Evolutionary conservation across 495 filamentous ascomycete species (phyloP), one percentile per base, ranked within the genome.

Genomic region (Peziza echinospora): DNA sequence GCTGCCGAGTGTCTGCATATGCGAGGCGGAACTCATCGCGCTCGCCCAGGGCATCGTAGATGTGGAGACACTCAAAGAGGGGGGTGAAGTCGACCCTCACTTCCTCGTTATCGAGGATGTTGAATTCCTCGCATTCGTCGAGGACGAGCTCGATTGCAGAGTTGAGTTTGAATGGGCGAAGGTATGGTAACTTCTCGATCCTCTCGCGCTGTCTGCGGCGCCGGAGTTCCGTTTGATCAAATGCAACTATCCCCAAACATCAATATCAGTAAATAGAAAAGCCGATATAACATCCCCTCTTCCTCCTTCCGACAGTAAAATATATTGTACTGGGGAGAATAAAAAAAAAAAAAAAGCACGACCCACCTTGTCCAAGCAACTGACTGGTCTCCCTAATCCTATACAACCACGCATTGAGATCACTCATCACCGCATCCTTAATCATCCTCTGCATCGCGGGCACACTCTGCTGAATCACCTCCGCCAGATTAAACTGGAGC

Each of bases 381-480:
- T 93, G 85, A 0, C 85, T 92, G 26, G 85, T 91, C 60, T 96
- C 91, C 48, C 91, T 76, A 49, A 99, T 92, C 24, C 82, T 77
- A 58, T 77, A 96, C n/a, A 99, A 67, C 89, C 89, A 99, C 1
- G 82, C 93, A 60, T 94, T 96, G 26, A 99, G 63, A 62, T 99
- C 89, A 1, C 75, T 78, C 91, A 94, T 94, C 47, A 99, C 89
- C 2, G 84, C 82, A 54, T 96, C 87, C 2, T 86, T 84, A 47
- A 99, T 92, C 23, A 86, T 75, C 52, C 78, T 82, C 57, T 93
- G 84, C 2, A 85, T 93, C 6, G 84, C 76, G 5, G 89, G 89
- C 3, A 96, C 84, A 0, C 85, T 93, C 54, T 81, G 81, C 61
- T 92, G 85, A 49, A 99, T 94, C 69, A 93, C 73, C 46, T 92